Conservation (phyloP, 345 rosid species). For the Eucalyptus victrix region DNA sequence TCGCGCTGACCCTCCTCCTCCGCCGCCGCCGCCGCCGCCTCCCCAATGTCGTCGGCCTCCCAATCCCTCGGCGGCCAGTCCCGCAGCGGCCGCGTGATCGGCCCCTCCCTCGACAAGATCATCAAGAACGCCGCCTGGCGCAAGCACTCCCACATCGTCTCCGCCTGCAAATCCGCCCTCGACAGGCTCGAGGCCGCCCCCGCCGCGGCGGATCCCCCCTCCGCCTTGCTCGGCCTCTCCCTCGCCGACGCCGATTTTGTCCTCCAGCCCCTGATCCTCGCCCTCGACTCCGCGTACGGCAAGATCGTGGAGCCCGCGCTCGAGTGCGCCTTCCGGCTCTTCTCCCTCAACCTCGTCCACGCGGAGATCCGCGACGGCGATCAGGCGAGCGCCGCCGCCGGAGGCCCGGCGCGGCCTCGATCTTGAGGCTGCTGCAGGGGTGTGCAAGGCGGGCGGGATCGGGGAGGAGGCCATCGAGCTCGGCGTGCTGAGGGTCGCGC, state of each 20-base stretch:
- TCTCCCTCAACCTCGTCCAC: conserved; percentile 56
- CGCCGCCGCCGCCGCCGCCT: neutral
- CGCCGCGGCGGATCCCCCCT: conserved; percentile 30
- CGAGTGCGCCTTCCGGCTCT: conserved; percentile 62
- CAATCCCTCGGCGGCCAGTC: conserved; percentile 73
- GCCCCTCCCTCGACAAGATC: conserved; percentile 78
- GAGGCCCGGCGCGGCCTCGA: conserved; percentile 11
- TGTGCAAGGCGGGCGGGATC: conserved; percentile 50
- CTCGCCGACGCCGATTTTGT: conserved; percentile 47
- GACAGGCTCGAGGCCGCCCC: conserved; percentile 57
- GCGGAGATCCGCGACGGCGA: conserved; percentile 40
- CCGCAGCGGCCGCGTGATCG: conserved; percentile 69
- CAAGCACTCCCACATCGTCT: conserved; percentile 77
- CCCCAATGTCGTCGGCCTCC: conserved; percentile 53
- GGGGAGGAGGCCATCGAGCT: conserved; percentile 79
- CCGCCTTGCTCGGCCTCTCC: conserved; percentile 50
- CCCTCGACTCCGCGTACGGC: conserved; percentile 54
- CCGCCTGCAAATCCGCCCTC: conserved; percentile 78
- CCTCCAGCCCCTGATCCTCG: conserved; percentile 55
- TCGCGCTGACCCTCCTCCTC: neutral
- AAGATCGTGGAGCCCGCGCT: conserved; percentile 85
- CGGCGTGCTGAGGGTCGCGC: conserved; percentile 60
- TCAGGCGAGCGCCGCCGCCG: neutral
- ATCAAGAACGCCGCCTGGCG: conserved; percentile 95
- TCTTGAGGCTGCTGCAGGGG: conserved; percentile 1